These are phyloP conservation scores for Periconia macrospinosa DNA, from an alignment of 2,329 filamentous ascomycete species.

Conservation along the genomic window DNA sequence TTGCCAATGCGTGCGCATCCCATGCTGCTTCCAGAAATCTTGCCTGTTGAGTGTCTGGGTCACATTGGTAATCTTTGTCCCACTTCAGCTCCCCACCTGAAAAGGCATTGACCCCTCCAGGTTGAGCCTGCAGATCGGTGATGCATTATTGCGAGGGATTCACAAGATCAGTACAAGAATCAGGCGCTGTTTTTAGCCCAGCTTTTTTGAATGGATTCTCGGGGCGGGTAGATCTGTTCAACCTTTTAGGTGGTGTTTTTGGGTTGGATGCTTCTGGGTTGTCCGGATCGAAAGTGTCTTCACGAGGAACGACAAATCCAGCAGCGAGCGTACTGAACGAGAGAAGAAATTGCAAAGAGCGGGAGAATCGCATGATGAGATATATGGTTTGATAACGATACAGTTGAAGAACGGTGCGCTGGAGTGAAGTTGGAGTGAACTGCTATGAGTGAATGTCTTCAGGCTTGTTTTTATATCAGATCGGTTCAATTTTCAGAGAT, in stretches of 20 bases:
- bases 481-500: too few relatives aligned
- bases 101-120: slow-evolving; percentile 7
- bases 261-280: slow-evolving; percentile 9
- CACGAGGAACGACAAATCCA: too few relatives aligned
- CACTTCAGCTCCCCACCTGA: slow-evolving; percentile 12
- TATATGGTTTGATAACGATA: too few relatives aligned
- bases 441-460: too few relatives aligned
- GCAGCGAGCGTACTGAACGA: too few relatives aligned
- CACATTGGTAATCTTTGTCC: slow-evolving; percentile 9
- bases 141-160: slow-evolving; percentile 11
- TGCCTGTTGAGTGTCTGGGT: slow-evolving; percentile 4
- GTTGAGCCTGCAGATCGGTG: slow-evolving; percentile 10
- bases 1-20: slow-evolving; percentile 9
- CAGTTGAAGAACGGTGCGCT: too few relatives aligned
- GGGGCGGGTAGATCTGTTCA: slow-evolving; percentile 2
- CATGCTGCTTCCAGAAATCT: slow-evolving; percentile 8
- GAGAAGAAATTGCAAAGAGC: too few relatives aligned
- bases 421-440: too few relatives aligned
- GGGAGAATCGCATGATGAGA: too few relatives aligned
- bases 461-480: too few relatives aligned
- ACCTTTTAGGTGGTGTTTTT: slow-evolving; percentile 7
- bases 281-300: too few relatives aligned
- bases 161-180: slow-evolving; percentile 8
- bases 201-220: slow-evolving; percentile 6
- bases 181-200: slow-evolving; percentile 6